A percentile compares a stretch with the other conserved stretches of the same genome.
Evolutionary conservation across 768 basidiomycete species (phyloP).

Genomic region (Artomyces pyxidatus): DNA sequence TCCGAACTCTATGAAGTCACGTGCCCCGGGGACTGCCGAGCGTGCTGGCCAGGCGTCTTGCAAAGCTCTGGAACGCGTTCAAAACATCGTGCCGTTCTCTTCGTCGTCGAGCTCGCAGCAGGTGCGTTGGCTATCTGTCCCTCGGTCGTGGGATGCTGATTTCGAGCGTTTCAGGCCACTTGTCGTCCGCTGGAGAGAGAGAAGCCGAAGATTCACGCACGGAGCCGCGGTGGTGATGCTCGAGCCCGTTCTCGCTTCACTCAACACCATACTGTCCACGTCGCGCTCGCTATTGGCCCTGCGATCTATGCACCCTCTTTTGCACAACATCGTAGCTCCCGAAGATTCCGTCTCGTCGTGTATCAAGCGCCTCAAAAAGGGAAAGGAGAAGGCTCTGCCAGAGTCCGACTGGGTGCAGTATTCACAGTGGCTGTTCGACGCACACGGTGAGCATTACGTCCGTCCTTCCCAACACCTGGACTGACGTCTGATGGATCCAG

Average conservation of each 20-base stretch:
- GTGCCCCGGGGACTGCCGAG: no score
- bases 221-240: slow-evolving; percentile 13
- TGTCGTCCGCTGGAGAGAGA: no score
- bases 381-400: slow-evolving; percentile 11
- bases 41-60: no score
- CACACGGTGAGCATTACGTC: slow-evolving; percentile 8
- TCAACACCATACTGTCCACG: slow-evolving; percentile 11
- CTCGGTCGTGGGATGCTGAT: no score
- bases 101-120: no score
- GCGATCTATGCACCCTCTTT: background rate
- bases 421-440: slow-evolving; percentile 8
- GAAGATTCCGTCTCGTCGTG: background rate
- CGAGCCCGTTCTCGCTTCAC: slow-evolving; percentile 10
- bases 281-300: slow-evolving; percentile 6
- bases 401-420: slow-evolving; percentile 5
- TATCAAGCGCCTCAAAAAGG: slow-evolving; percentile 2
- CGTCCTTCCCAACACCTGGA: no score
- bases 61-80: no score
- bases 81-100: no score
- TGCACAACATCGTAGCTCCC: background rate
- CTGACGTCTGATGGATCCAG: background rate
- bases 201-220: no score
- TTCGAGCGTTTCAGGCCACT: no score
- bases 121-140: no score
- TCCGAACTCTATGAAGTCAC: no score